These are phyloP conservation scores for Trypethelium eluteriae DNA, from an alignment of 495 filamentous ascomycete genomes.

Conservation along the genomic window DNA sequence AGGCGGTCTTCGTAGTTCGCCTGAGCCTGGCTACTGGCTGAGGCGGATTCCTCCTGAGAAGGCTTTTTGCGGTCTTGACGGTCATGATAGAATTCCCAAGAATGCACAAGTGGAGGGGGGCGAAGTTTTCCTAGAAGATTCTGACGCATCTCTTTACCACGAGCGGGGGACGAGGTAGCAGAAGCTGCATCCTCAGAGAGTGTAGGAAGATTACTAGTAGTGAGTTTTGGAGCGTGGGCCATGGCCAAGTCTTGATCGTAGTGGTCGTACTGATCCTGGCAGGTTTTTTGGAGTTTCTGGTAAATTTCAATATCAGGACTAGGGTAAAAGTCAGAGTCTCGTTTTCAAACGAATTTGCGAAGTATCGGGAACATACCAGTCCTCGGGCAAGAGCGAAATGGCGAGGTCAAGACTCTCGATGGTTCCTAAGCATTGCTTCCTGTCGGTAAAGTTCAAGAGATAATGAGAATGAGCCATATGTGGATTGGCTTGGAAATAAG, in stretches of 20 bases:
- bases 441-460: neutral
- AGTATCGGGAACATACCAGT: neutral
- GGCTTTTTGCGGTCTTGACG: constrained; percentile 34
- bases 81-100: constrained; percentile 55
- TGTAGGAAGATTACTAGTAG: constrained; percentile 21
- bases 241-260: neutral
- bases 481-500: neutral
- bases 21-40: neutral
- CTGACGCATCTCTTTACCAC: constrained; percentile 34
- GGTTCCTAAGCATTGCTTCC: neutral
- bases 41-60: constrained; percentile 4
- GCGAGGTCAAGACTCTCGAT: neutral
- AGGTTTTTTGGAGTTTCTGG: neutral
- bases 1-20: constrained; percentile 54
- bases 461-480: neutral
- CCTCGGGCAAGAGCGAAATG: neutral
- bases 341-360: neutral
- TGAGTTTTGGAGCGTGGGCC: constrained; percentile 16
- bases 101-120: constrained; percentile 46
- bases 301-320: neutral
- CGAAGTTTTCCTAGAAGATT: constrained; percentile 42
- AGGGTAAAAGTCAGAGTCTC: neutral
- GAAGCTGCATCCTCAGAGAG: constrained; percentile 21
- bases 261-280: neutral
- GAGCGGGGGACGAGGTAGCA: constrained; percentile 33